Base-by-base conservation (phyloP, 306 rosid species). In the Boehmeria nivea region DNA sequence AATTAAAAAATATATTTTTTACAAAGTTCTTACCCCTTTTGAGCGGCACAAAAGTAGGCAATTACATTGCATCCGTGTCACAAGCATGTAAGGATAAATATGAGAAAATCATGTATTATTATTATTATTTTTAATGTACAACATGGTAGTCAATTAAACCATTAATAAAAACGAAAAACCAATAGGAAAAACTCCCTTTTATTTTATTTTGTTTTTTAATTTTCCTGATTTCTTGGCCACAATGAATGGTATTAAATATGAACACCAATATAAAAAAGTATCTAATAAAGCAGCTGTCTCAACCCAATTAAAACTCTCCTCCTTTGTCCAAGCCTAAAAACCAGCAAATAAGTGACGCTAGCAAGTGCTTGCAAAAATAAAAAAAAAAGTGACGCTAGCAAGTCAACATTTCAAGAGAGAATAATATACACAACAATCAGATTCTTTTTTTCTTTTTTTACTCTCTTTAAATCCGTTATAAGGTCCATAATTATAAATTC, bases 261-360 rank as follows among this genome's bases (percentile, higher is more conserved):
- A 46, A 6, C 20, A 14, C 6, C 19, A 43, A 16, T 6, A 43
- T 16, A 43, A 43, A 43, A 43, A 43, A 43, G 11, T 51, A 52
- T 52, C 15, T 4, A 27, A 12, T 26, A 26, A 26, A n/a, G 13
- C 45, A 54, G 59, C 59, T 54, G 59, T 18, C 59, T 33, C 27
- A 54, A 19, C 44, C 27, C 4, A 54, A 34, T 34, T 34, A 36
- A 54, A n/a, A 20, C 10, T 43, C 59, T 18, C 59, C 3, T 25
- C 57, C 59, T 34, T 54, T 54, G 44, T 54, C 59, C 59, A 54
- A 54, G 44, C 59, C 59, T 54, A 54, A 33, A 54, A 54, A 4
- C 59, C 44, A 54, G 57, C 47, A 46, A 60, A 10, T 47, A 11
- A 46, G 25, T 33, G 55, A 60, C 55, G 55, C 20, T 1, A 8